Evolutionary conservation across 345 rosid species (phyloP), one percentile per base, ranked within the genome.

Genomic region (Clarkia xantiana): DNA sequence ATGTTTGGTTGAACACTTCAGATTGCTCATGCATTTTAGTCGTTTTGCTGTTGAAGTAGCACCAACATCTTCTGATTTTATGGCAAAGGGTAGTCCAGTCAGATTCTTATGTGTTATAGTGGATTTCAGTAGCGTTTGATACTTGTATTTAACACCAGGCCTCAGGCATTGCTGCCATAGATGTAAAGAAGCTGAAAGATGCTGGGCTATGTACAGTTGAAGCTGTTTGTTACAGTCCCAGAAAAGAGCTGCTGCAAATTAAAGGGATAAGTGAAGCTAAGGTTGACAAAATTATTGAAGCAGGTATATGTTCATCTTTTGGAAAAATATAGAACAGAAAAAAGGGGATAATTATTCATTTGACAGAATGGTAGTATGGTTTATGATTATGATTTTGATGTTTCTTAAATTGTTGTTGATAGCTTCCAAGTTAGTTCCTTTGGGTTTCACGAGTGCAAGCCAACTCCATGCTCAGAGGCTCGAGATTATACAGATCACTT

Each of bases 221-320:
- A 69, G 72, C 93, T 63, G 82, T 86, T 67, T 94, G 76, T 41
- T 91, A 78, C 60, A 76, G 93, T 45, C 89, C 96, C 2, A 77
- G 98, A 69, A 86, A 86, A 77, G 96, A 86, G 71, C 98, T 91
- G 54, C 78, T 90, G 64, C 94, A 83, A 66, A 84, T 87, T 46
- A 84, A 91, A 70, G 98, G 96, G 64, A 86, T 91, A 22, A 91
- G 96, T 57, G 96, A 91, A 54, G 93, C 98, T 55, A 91, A 86
- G 59, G 96, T 86, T 54, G 96, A 86, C 68, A 91, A 91, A 62
- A 81, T 84, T 51, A 69, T 83, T 22, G 98, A 91, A 81, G 98
- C 94, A 73, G 98, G 98, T 62, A 74, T 44, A 61, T 14, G 53
- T 20, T 54, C 36, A 22, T n/a, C 19, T 49, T 17, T 23, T 34